A percentile compares a stretch with the other conserved stretches of the same genome.
Conservation (phyloP, 768 basidiomycete species). For the Tulasnella sp. region DNA sequence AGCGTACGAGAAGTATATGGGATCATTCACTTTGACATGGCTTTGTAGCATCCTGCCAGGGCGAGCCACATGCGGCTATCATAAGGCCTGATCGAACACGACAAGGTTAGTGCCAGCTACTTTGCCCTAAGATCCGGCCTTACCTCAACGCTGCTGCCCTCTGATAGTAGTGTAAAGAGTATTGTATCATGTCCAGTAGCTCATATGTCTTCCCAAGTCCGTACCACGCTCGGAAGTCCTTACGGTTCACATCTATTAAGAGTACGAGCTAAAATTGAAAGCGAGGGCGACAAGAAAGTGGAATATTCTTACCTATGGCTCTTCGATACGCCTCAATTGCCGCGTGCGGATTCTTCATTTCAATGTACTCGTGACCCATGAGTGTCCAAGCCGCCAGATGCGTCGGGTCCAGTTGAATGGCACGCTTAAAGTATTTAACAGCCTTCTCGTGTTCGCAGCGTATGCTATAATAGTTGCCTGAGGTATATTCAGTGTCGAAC, state of each 20-base stretch:
- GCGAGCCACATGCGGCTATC: constrained; percentile 96
- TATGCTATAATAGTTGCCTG: constrained; percentile 96
- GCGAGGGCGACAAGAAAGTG: background rate
- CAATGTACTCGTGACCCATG: constrained; percentile 98
- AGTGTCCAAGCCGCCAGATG: constrained; percentile 97
- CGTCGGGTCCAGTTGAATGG: constrained; percentile 88
- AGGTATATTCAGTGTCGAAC: background rate
- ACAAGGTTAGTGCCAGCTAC: background rate
- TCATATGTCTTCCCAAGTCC: constrained; percentile 98
- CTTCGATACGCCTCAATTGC: constrained; percentile 96
- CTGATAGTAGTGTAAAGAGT: constrained; percentile 93
- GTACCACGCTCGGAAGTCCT: constrained; percentile 98
- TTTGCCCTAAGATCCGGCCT: constrained; percentile 15
- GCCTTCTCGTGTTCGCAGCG: constrained; percentile 92
- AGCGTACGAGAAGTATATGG: background rate
- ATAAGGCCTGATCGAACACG: constrained; percentile 53
- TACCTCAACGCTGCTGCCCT: constrained; percentile 87
- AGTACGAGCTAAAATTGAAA: constrained; percentile 10
- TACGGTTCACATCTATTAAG: constrained; percentile 74
- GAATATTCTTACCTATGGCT: constrained; percentile 65
- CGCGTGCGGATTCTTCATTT: constrained; percentile 98
- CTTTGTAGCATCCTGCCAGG: constrained; percentile 86
- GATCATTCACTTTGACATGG: constrained; percentile 56
- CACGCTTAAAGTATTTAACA: constrained; percentile 86
- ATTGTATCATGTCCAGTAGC: constrained; percentile 90